These are phyloP conservation scores for Macrolepiota dolichaula DNA, from an alignment of 768 basidiomycete species.

Conservation along the genomic window DNA sequence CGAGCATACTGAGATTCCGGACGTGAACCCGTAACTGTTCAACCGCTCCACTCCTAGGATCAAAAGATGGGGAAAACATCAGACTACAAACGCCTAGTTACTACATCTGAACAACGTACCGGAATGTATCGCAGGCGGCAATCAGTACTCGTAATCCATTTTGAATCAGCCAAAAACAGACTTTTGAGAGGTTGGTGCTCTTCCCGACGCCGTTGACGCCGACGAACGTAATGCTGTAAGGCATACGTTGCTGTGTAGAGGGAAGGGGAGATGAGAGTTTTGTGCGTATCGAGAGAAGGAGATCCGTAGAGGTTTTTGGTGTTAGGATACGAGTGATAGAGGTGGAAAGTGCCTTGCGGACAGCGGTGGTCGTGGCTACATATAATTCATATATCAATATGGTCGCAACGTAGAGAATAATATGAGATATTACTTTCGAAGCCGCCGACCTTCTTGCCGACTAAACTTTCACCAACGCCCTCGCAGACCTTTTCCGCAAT, in stretches of 20 bases:
- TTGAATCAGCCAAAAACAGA: constrained; percentile 98
- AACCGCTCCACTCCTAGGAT: constrained; percentile 83
- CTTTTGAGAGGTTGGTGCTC: constrained; percentile 96
- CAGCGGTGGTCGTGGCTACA: constrained; percentile 79
- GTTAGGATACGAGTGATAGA: constrained; percentile 93
- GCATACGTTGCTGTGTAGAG: constrained; percentile 73
- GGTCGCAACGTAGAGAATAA: constrained; percentile 10
- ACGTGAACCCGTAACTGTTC: constrained; percentile 98
- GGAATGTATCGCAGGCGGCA: constrained; percentile 97
- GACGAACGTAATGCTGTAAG: constrained; percentile 94
- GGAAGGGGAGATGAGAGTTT: constrained; percentile 76
- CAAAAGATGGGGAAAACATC: background rate
- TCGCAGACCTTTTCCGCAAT: constrained; percentile 95
- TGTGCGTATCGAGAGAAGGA: constrained; percentile 87
- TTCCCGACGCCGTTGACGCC: constrained; percentile 99
- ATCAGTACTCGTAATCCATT: constrained; percentile 92
- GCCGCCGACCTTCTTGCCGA: constrained; percentile 88
- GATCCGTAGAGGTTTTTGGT: constrained; percentile 95
- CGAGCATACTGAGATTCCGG: constrained; percentile 85
- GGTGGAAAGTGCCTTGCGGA: constrained; percentile 77
- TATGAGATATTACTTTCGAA: constrained; percentile 63
- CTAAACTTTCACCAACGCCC: constrained; percentile 83
- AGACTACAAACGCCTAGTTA: background rate
- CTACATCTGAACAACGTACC: constrained; percentile 38
- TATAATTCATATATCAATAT: background rate